Base-by-base conservation (phyloP, 345 rosid species). In the Hibiscus trionum region DNA sequence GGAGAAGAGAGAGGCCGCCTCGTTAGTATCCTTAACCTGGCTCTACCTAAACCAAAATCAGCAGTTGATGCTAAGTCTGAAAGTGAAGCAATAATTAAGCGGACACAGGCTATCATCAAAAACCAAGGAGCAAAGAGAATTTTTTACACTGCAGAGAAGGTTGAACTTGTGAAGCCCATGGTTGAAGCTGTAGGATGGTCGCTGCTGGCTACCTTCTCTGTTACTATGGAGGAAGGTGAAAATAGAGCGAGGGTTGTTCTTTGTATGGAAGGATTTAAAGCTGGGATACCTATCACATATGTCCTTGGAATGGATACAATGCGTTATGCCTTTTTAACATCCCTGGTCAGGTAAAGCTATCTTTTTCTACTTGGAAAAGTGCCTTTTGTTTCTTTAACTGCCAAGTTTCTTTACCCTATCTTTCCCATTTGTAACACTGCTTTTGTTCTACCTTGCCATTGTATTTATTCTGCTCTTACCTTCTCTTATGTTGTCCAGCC, bases 141-240 rank as follows among this genome's bases (percentile, higher is more conserved):
- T 77, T 90, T 95, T 80, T 87, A 90, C 78, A 87, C 93, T 46
- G 86, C 91, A 50, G 82, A 90, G 66, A 84, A 87, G 75, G 85
- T 88, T 71, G 97, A 92, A 75, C 83, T 95, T 39, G 83, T 90
- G 73, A 88, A 90, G 85, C 99, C 98, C 67, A 92, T 95, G 98
- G 94, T 95, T 78, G 99, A 95, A 80, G 97, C 99, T 58, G 96
- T 95, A 75, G 99, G 98, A 63, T 95, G 99, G 99, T 92, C 97
- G 52, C 79, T 92, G 78, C 98, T 95, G 69, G 99, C 96, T 69
- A 85, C 99, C 71, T 95, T 95, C 86, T 92, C 99, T 0, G 99
- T 95, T 70, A 92, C 93, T 21, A 92, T 95, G 97, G 99, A 92
- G 85, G 99, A 92, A 86, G 98, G 90, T 81, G 99, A 95, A 27